Base-by-base conservation (phyloP, 768 basidiomycete genomes). In the Pholiota conissans region DNA sequence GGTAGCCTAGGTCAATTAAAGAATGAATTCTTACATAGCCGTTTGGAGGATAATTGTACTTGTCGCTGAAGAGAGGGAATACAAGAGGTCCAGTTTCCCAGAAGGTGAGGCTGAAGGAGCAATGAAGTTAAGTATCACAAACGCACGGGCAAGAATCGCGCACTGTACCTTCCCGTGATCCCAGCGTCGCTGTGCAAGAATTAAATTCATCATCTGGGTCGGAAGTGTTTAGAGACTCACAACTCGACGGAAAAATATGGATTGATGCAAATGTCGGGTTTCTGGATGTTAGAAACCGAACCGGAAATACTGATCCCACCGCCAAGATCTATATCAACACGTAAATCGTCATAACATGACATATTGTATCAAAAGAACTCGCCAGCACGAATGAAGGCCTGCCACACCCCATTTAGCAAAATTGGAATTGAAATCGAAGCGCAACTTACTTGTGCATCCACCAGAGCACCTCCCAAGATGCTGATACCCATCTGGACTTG, bases 401-500 rank as follows among this genome's bases (percentile, higher is more conserved):
- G n/a, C n/a, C n/a, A n/a, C n/a, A n/a, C n/a, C n/a, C n/a, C n/a
- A n/a, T n/a, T n/a, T n/a, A n/a, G n/a, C n/a, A n/a, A n/a, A n/a
- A n/a, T n/a, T n/a, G n/a, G n/a, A n/a, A n/a, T n/a, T n/a, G n/a
- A n/a, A n/a, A n/a, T n/a, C n/a, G n/a, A n/a, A n/a, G n/a, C n/a
- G n/a, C n/a, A n/a, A n/a, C n/a, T n/a, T 13, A 29, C 49, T 26
- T 65, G 58, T 8, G 69, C 69, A 47, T 70, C 67, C 11, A 70
- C 65, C 8, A 70, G 37, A 26, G 49, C 49, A 4, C 69, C 69
- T 18, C 60, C 60, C 16, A 70, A 62, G 0, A 70, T 60, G 28
- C 56, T 61, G 16, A 68, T 35, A n/a, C 69, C 69, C 18, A 70
- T 49, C 47, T 67, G 69, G n/a, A 68, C 29, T 22, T 60, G 49